Evolutionary conservation across 352 stramenopile species (phyloP).

Genomic region (Phytophthora pinifolia): DNA sequence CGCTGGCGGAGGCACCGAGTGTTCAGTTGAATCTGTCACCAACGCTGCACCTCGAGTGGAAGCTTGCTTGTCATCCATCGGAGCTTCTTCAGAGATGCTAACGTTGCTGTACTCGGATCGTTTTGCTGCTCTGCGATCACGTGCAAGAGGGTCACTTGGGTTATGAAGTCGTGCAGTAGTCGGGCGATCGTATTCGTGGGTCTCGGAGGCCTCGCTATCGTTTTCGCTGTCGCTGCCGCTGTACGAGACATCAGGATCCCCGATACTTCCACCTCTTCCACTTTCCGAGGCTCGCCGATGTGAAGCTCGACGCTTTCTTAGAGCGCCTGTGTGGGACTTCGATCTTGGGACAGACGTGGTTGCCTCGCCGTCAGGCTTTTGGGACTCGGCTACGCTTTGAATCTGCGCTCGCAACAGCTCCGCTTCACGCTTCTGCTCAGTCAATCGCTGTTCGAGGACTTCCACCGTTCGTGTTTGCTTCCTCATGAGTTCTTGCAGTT

Average conservation of each 20-base stretch:
- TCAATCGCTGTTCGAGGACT: constrained; percentile 52
- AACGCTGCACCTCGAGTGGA: constrained; percentile 14
- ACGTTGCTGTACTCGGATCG: constrained; percentile 22
- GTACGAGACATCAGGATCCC: constrained; percentile 19
- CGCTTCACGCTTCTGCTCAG: constrained; percentile 58
- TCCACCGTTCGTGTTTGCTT: constrained; percentile 58
- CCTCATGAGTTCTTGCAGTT: constrained; percentile 59
- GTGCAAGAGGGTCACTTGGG: neutral
- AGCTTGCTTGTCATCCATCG: constrained; percentile 11
- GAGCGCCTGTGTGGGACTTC: constrained; percentile 33
- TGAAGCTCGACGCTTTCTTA: constrained; percentile 14
- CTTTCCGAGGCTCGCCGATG: constrained; percentile 10
- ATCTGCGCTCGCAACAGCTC: constrained; percentile 55
- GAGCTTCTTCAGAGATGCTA: constrained; percentile 15
- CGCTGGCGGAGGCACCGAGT: neutral
- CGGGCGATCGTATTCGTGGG: constrained; percentile 27
- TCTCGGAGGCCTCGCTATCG: constrained; percentile 44
- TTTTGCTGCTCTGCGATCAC: constrained; percentile 3
- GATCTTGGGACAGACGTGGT: constrained; percentile 23
- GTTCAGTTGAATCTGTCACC: constrained; percentile 4
- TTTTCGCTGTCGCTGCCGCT: constrained; percentile 45
- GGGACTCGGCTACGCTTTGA: constrained; percentile 17
- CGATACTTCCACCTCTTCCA: constrained; percentile 10
- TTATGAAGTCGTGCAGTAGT: constrained; percentile 11
- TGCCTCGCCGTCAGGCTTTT: constrained; percentile 1